phyloP scores from a whole-genome alignment of 305 asterid genomes.

The Fraxinus nigra region DNA sequence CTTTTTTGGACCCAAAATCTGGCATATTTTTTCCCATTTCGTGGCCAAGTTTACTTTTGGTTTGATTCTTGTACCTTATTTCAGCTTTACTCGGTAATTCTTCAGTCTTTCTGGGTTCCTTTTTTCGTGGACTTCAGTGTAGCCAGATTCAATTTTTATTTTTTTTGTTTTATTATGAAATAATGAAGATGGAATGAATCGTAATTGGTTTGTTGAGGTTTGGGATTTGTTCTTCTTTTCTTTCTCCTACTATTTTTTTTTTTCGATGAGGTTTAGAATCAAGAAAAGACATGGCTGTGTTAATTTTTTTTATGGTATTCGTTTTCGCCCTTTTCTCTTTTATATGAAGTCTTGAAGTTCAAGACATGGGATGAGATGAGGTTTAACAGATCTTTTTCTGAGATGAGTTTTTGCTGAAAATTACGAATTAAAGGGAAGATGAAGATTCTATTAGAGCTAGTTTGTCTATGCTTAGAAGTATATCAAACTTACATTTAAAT shows the following conservation, averaged over 20 bases:
- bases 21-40: neutral
- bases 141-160: neutral
- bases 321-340: neutral
- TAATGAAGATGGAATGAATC: slow-evolving; percentile 11
- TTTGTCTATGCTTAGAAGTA: neutral
- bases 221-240: neutral
- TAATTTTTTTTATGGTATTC: neutral
- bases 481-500: neutral
- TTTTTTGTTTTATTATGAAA: neutral
- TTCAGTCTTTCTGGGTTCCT: neutral
- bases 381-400: neutral
- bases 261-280: neutral
- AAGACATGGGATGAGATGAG: neutral
- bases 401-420: neutral
- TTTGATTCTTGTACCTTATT: neutral
- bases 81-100: neutral
- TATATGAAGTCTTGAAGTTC: neutral
- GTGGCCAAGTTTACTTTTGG: neutral
- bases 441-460: neutral
- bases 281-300: neutral
- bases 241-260: neutral
- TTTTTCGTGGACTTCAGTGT: slow-evolving; percentile 2
- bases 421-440: neutral
- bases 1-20: neutral
- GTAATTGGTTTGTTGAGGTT: slow-evolving; percentile 12